phyloP scores from a whole-genome alignment of 345 rosid genomes.

The Cardamine chenopodiifolia region DNA sequence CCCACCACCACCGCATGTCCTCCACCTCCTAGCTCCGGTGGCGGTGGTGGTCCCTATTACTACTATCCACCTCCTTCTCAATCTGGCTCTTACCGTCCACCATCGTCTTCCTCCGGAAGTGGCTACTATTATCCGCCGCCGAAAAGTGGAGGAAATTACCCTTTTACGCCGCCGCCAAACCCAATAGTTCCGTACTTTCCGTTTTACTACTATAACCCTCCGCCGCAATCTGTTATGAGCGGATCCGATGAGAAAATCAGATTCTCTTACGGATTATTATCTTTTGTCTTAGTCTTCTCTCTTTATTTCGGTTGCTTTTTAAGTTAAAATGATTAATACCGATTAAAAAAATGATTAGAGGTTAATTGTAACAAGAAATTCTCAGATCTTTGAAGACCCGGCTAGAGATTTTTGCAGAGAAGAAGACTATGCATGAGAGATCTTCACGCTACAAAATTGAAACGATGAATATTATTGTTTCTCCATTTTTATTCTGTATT shows the following conservation, averaged over 20 bases:
- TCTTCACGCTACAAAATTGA: slow-evolving; percentile 25
- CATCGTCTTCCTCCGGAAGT: slow-evolving; percentile 56
- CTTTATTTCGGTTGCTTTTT: slow-evolving; percentile 32
- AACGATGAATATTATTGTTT: slow-evolving; percentile 8
- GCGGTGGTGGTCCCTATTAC: slow-evolving; percentile 51
- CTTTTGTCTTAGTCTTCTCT: slow-evolving; percentile 4
- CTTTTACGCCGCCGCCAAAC: slow-evolving; percentile 85
- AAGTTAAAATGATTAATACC: slow-evolving; percentile 2
- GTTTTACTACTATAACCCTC: slow-evolving; percentile 73
- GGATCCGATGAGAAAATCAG: slow-evolving; percentile 33
- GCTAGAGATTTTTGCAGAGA: slow-evolving; percentile 22
- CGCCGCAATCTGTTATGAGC: slow-evolving; percentile 47
- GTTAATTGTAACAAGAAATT: neutral
- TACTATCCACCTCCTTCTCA: slow-evolving; percentile 70
- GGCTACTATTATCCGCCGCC: slow-evolving; percentile 64
- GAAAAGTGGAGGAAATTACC: slow-evolving; percentile 50
- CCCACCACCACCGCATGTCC: slow-evolving; percentile 48
- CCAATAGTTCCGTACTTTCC: slow-evolving; percentile 98
- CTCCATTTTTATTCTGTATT: neutral
- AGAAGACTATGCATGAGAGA: slow-evolving; percentile 31
- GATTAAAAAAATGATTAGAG: neutral
- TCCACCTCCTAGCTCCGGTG: slow-evolving; percentile 61
- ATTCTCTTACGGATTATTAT: slow-evolving; percentile 7
- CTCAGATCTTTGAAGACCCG: slow-evolving; percentile 20
- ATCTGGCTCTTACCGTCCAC: slow-evolving; percentile 57